Evolutionary conservation across 2,329 filamentous ascomycete genomes (phyloP).

Genomic region (Colletotrichum neosansevieriae): DNA sequence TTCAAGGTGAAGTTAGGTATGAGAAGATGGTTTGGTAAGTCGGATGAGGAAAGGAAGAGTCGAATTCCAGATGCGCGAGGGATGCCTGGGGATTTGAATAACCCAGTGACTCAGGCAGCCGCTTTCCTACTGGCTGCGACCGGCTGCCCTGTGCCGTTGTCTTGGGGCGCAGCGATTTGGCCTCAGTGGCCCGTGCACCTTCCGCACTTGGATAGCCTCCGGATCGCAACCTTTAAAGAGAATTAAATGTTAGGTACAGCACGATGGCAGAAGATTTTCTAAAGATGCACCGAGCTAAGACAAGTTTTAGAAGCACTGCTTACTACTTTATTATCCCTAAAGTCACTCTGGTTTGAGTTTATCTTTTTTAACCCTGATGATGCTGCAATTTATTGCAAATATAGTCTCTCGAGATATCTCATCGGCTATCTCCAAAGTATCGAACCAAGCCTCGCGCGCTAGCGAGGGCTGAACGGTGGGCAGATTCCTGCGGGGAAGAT

Average conservation of each 20-base stretch:
- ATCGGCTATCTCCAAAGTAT: neutral
- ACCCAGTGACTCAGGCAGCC: constrained; percentile 28
- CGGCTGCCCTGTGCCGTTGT: constrained; percentile 24
- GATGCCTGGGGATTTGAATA: constrained; percentile 40
- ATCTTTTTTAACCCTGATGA: too few species aligned
- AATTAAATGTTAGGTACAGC: constrained; percentile 26
- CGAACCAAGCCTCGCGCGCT: neutral
- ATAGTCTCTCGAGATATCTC: neutral
- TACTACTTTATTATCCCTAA: too few species aligned
- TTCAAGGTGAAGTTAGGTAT: constrained; percentile 9
- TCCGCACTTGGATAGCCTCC: neutral
- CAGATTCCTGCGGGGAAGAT: neutral
- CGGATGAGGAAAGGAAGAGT: constrained; percentile 29
- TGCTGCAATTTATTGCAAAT: neutral
- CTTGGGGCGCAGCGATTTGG: constrained; percentile 38
- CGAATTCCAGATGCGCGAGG: constrained; percentile 23
- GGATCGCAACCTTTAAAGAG: neutral
- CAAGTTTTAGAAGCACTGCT: too few species aligned
- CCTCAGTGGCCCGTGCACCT: constrained; percentile 38
- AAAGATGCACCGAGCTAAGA: fast-evolving
- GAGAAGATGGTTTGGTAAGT: constrained; percentile 15
- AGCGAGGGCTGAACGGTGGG: constrained; percentile 32
- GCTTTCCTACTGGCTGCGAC: constrained; percentile 11
- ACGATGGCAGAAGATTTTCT: neutral
- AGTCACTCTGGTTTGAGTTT: fast-evolving